Evolutionary conservation across 2,329 filamentous ascomycete genomes (phyloP).

Genomic region (Colletotrichum gloeosporioides): DNA sequence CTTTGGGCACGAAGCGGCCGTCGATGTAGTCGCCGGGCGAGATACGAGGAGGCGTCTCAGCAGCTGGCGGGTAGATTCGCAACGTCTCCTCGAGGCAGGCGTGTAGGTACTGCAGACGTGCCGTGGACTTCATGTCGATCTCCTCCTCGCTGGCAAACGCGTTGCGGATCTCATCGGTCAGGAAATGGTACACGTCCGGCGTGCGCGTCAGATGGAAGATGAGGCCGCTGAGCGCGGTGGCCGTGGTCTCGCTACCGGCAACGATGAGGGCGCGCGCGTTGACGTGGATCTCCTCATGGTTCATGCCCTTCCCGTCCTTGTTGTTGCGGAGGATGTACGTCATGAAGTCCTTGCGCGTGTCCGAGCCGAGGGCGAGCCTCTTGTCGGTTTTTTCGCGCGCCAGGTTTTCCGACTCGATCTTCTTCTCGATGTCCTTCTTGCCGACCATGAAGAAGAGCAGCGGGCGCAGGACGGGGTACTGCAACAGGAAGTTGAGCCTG

Average conservation of each 20-base stretch:
- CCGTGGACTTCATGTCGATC: background rate
- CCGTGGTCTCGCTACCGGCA: background rate
- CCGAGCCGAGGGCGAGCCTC: background rate
- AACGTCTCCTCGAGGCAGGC: background rate
- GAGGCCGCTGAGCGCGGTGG: background rate
- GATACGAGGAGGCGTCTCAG: background rate
- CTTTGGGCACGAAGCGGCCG: background rate
- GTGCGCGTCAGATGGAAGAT: background rate
- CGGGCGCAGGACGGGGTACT: background rate
- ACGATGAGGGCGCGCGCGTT: background rate
- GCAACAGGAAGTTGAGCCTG: constrained; percentile 14
- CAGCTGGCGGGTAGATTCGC: background rate
- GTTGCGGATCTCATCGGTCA: background rate
- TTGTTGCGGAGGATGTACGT: background rate
- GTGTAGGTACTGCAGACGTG: background rate
- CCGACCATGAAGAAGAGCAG: background rate
- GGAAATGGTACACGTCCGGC: background rate
- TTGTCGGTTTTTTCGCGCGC: background rate
- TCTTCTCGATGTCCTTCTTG: background rate
- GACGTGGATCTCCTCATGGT: background rate
- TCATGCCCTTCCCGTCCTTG: background rate
- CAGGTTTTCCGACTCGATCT: background rate
- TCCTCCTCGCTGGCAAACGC: background rate
- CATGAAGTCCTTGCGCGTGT: background rate
- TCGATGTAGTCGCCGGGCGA: background rate